These are phyloP conservation scores for Ilyonectria mors-panacis DNA, from an alignment of 2,329 filamentous ascomycete genomes.

Conservation along the genomic window DNA sequence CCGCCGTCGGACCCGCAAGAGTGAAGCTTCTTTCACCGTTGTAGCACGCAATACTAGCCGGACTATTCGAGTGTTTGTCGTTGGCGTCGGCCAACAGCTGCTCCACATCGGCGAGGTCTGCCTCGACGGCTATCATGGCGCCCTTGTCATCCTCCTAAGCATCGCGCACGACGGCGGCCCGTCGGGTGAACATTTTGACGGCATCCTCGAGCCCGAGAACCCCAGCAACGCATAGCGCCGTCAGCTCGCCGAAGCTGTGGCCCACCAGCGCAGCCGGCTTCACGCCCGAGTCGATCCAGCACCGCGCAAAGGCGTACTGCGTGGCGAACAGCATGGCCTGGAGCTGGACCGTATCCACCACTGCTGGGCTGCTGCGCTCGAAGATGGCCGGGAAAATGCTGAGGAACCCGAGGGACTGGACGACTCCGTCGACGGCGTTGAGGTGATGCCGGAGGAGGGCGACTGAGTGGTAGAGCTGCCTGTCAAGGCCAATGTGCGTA, in stretches of 20 bases:
- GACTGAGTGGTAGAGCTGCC: neutral
- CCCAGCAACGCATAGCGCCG: slow-evolving; percentile 55
- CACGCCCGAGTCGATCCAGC: neutral
- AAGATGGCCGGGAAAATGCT: neutral
- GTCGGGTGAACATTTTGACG: slow-evolving; percentile 32
- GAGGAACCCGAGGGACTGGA: neutral
- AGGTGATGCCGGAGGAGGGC: neutral
- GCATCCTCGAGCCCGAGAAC: slow-evolving; percentile 50
- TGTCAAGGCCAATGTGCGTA: neutral
- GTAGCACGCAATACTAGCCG: slow-evolving; percentile 14
- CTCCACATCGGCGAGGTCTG: slow-evolving; percentile 3
- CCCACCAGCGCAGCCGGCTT: slow-evolving; percentile 48
- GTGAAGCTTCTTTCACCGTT: slow-evolving; percentile 25
- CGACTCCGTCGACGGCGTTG: neutral
- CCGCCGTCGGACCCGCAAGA: slow-evolving; percentile 1
- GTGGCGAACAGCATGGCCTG: neutral
- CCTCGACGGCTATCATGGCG: slow-evolving; percentile 25
- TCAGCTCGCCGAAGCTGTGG: slow-evolving; percentile 61
- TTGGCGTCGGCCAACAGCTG: slow-evolving; percentile 2
- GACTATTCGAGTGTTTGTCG: neutral
- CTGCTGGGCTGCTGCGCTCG: neutral
- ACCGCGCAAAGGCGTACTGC: slow-evolving; percentile 4
- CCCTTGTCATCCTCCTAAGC: slow-evolving; percentile 15
- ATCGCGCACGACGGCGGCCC: neutral
- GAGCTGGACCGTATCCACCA: neutral